Base-by-base conservation (phyloP, 73 alveolate genomes). In the Uronychia setigera region DNA sequence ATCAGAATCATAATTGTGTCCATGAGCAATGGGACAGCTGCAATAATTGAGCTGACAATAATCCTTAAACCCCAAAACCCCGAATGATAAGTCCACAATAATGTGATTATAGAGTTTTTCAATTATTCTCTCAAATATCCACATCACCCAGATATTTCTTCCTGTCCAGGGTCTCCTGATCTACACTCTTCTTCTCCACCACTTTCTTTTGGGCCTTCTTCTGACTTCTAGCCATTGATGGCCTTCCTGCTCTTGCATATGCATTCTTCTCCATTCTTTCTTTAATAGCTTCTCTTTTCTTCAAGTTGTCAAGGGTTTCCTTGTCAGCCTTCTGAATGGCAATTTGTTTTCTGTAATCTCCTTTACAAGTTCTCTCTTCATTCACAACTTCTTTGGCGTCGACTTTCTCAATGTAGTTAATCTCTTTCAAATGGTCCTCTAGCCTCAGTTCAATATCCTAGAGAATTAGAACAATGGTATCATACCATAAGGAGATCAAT, bases 371-470 rank as follows among this genome's bases (percentile, higher is more conserved):
- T 35, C 74, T 77, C 76, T 88, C 94, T 35, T 58, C 26, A 26
- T 83, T 78, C 67, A 27, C 35, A 58, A 88, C 94, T 86, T 93
- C 90, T 28, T 60, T 74, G 31, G 74, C 87, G 60, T 90, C 93
- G 1, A 80, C 75, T 32, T 81, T 80, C 26, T 87, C 86, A 29
- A 87, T 76, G 29, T 90, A 80, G 19, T 82, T 74, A 33, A 93
- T 35, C 75, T 90, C 90, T 30, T 58, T 80, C 90, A 88, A 76
- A 33, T 83, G 75, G 13, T 34, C 58, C 14, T 88, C 91, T 11
- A 88, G 74, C 25, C 26, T 60, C 1, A 60, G 33, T 60, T 88
- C 94, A 0, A 83, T 59, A 9, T 88, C 93, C 78, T 67, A 67
- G 74, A 83, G n/a, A n/a, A n/a, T n/a, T n/a, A n/a, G n/a, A n/a